A percentile compares a stretch with the other conserved stretches of the same genome.
Evolutionary conservation across 2,329 filamentous ascomycete genomes (phyloP).

Genomic region (Neocatenulostroma microsporum): DNA sequence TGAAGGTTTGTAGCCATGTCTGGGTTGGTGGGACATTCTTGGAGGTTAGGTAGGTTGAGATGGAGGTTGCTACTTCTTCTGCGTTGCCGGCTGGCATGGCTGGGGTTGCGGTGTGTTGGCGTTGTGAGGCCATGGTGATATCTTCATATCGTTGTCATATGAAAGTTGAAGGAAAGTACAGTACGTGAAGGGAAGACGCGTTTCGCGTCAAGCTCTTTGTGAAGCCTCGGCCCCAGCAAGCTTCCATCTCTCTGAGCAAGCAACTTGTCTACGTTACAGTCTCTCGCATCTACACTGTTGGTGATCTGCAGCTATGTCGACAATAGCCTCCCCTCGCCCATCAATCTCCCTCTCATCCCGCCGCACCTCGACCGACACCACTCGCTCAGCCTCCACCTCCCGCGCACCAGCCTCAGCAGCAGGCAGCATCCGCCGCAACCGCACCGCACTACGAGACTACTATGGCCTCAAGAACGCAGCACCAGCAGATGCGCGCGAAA

Average conservation of each 20-base stretch:
- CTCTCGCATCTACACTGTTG: conserved; percentile 4
- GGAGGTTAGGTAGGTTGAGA: conserved; percentile 12
- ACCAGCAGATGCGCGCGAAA: conserved; percentile 31
- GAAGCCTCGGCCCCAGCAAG: not conserved
- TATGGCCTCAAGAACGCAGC: conserved; percentile 64
- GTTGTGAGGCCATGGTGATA: conserved; percentile 1
- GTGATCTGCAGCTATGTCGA: conserved; percentile 42
- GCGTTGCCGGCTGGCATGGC: conserved; percentile 5
- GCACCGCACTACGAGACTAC: conserved; percentile 84
- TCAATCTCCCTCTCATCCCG: conserved; percentile 60
- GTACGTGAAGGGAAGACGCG: conserved; percentile 3
- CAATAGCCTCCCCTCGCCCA: conserved; percentile 51
- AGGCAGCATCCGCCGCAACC: conserved; percentile 54
- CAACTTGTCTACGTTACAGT: too few relatives aligned
- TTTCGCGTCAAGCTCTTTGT: conserved; percentile 3
- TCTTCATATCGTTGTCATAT: not conserved
- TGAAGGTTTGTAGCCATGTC: conserved; percentile 58
- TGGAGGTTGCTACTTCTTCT: conserved; percentile 5
- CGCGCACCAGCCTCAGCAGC: conserved; percentile 20
- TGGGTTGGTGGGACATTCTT: conserved; percentile 45
- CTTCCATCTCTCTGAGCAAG: not conserved
- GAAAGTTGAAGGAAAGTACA: not conserved
- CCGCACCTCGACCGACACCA: conserved; percentile 56
- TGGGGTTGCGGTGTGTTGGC: not conserved
- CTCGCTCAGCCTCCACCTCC: conserved; percentile 34